Conservation (phyloP, 495 filamentous ascomycete species). For the Physcia stellaris region DNA sequence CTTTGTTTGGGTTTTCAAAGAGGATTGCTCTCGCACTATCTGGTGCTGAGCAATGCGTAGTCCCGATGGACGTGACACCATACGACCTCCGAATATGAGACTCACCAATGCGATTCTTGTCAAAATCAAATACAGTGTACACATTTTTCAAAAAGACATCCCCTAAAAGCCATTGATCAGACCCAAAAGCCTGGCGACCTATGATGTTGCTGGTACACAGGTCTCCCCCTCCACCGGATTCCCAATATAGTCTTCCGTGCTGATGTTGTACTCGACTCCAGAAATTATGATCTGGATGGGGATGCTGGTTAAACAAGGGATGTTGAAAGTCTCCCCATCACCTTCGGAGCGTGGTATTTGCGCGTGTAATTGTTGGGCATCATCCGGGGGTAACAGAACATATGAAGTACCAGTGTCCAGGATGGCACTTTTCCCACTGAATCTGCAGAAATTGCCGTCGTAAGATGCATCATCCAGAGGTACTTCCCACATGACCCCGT, state of each 20-base stretch:
- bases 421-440: slow-evolving; percentile 43
- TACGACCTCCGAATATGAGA: too few species aligned
- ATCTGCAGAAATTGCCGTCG: slow-evolving; percentile 34
- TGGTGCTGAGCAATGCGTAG: too few species aligned
- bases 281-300: slow-evolving; percentile 40
- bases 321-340: slow-evolving; percentile 40
- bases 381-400: slow-evolving; percentile 48
- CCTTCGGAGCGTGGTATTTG: slow-evolving; percentile 44
- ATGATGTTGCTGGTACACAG: slow-evolving; percentile 54
- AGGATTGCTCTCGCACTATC: too few species aligned
- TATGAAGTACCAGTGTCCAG: slow-evolving; percentile 77
- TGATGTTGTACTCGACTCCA: slow-evolving; percentile 46
- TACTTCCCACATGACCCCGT: slow-evolving; percentile 49
- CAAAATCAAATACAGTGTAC: slow-evolving; percentile 73
- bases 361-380: slow-evolving; percentile 51
- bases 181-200: slow-evolving; percentile 29
- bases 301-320: slow-evolving; percentile 56
- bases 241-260: slow-evolving; percentile 57
- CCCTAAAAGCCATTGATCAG: slow-evolving; percentile 57
- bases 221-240: slow-evolving; percentile 18
- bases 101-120: slow-evolving; percentile 3
- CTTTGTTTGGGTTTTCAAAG: too few species aligned
- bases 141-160: slow-evolving; percentile 84
- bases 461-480: slow-evolving; percentile 47
- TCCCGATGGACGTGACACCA: too few species aligned